Base-by-base conservation (phyloP, 2,329 filamentous ascomycete genomes). In the Lizonia empirigonia region DNA sequence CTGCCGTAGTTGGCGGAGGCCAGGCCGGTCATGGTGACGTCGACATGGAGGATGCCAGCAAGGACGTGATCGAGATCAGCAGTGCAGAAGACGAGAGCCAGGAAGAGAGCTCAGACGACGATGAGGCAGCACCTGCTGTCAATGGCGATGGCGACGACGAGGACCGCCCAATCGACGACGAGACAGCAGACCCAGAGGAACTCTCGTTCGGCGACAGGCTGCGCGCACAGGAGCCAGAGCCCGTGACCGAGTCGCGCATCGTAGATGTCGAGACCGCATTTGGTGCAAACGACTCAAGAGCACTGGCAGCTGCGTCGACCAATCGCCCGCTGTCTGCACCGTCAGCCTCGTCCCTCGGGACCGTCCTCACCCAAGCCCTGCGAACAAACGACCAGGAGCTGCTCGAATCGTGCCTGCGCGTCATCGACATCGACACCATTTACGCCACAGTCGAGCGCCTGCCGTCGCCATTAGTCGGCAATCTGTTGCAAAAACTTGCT, bases 351-450 rank as follows among this genome's bases (percentile, higher is more conserved):
- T 96, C 93, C 6, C 84, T 99, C 41, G 88, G 89, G 38, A 96
- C 91, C 5, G 91, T 97, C n/a, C 86, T 99, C 53, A 87, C 91
- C 12, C 93, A 97, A 74, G 91, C 94, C 5, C 86, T 99, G 49
- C 89, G 88, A 66, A 97, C 92, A 55, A 94, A 97, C 75, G 94
- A 99, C 76, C 82, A 84, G 56, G 86, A 88, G 57, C 87, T 97
- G 44, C 86, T 99, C 63, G 93, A 97, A 78, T 91, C 90, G 0
- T 97, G 93, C 75, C 85, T 99, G 65, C 89, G 91, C 65, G 88
- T 88, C 13, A 86, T 83, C 46, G 90, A 97, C 69, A 75, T 86
- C 36, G 78, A 82, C 57, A 92, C 88, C 56, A 88, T 99, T 60
- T 87, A 89, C 69, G 86, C 88, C 62, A 99, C 94, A 30, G 91